Percentiles rank a stretch among this genome's conserved stretches.
phyloP scores from a whole-genome alignment of 768 basidiomycete species.

The Pulveroboletus sp. region DNA sequence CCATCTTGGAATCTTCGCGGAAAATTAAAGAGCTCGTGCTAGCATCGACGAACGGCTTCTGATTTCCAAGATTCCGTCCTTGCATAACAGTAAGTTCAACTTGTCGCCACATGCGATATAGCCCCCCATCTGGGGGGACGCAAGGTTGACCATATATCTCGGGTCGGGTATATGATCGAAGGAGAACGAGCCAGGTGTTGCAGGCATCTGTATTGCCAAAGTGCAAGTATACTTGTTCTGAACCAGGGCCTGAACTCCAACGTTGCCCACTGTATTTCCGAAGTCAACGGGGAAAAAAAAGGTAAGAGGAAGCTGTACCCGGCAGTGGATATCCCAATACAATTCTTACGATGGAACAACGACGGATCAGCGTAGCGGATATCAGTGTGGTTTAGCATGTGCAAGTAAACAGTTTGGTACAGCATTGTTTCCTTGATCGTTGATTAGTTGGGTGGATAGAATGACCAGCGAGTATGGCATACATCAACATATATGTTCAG shows the following conservation, averaged over 20 bases:
- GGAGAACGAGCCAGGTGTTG: slow-evolving; percentile 75
- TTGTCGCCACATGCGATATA: slow-evolving; percentile 87
- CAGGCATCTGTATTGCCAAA: slow-evolving; percentile 63
- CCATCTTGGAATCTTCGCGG: slow-evolving; percentile 35
- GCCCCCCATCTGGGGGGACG: slow-evolving; percentile 60
- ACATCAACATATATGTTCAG: slow-evolving; percentile 78
- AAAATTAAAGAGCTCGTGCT: slow-evolving; percentile 25
- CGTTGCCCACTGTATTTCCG: slow-evolving; percentile 48
- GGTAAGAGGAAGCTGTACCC: slow-evolving; percentile 39
- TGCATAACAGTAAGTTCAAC: slow-evolving; percentile 71
- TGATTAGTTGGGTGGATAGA: slow-evolving; percentile 10
- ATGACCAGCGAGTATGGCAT: slow-evolving; percentile 21
- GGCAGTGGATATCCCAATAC: slow-evolving; percentile 65
- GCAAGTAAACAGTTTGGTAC: slow-evolving; percentile 71
- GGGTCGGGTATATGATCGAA: slow-evolving; percentile 77
- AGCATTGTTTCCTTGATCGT: slow-evolving; percentile 60
- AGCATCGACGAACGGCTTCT: slow-evolving; percentile 33
- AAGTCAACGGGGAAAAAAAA: slow-evolving; percentile 5
- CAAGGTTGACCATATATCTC: slow-evolving; percentile 71
- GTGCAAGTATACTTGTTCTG: slow-evolving; percentile 72
- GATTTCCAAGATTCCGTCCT: slow-evolving; percentile 67
- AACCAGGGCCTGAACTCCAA: slow-evolving; percentile 48
- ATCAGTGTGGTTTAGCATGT: slow-evolving; percentile 75
- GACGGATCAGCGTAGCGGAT: slow-evolving; percentile 76
- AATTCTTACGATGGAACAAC: slow-evolving; percentile 73